Base-by-base conservation (phyloP, 768 basidiomycete species). In the Boletus rubescentipes region DNA sequence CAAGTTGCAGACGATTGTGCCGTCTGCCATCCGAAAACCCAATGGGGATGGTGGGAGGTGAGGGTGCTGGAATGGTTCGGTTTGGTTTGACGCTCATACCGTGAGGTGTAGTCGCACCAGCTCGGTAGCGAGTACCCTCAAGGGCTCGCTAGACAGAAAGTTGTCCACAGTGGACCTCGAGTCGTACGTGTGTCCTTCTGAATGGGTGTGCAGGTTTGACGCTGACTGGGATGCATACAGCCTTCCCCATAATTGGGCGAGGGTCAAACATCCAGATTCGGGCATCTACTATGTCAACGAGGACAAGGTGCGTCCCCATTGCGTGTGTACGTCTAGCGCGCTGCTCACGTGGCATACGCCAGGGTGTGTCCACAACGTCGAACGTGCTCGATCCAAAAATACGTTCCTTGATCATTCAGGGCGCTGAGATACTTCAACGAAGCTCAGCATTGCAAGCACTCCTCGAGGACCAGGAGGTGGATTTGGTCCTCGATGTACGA, bases 201-300 rank as follows among this genome's bases (percentile, higher is more conserved):
- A 41, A n/a, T 3, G n/a, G 11, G 14, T 38, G 12, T 1, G 18
- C 2, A n/a, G n/a, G n/a, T n/a, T n/a, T n/a, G 16, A n/a, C 20
- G 23, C 26, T 57, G 51, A 67, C 43, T n/a, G 39, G 3, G n/a
- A 16, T 15, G 10, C 9, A 10, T 40, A 31, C 8, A 61, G 61
- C 20, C 49, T 56, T 37, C 58, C 63, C 5, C 10, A 15, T 10
- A 72, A 61, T 15, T 74, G 73, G 73, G 36, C 21, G n/a, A 57
- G 41, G 50, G 34, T 66, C 42, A 57, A 45, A 15, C 72, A 74
- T 47, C 70, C 67, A 10, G 73, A 74, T 16, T 62, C 59, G n/a
- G 71, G 67, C 14, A 57, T 60, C 11, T 71, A 68, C 37, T 75
- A 69, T 47, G 63, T 62, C 30, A 49, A 74, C 30, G 23, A 54